Percentiles rank a stretch among this genome's conserved stretches.
phyloP scores from a whole-genome alignment of 2,329 filamentous ascomycete species.

The Fusarium subglutinans region DNA sequence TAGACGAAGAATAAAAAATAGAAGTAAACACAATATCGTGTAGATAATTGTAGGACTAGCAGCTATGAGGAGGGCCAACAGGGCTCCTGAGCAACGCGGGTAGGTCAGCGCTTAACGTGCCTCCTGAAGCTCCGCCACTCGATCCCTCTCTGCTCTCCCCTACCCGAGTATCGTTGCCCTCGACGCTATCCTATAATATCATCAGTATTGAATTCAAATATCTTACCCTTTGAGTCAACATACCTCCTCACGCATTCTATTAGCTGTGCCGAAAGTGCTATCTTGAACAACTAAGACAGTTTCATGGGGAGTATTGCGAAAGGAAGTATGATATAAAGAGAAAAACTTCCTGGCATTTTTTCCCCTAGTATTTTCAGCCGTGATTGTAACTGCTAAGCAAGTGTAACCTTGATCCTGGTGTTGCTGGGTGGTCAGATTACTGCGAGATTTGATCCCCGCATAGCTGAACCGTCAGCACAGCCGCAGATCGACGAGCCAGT shows the following conservation, averaged over 20 bases:
- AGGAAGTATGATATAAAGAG: too few species aligned
- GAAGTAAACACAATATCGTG: background rate
- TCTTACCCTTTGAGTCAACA: fast-evolving
- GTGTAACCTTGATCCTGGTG: background rate
- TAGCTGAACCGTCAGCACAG: background rate
- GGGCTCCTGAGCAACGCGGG: background rate
- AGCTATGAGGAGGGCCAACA: background rate
- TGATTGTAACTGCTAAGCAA: background rate
- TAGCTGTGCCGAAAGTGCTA: fast-evolving
- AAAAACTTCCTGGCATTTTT: fast-evolving
- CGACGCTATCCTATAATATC: background rate
- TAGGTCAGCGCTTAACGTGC: background rate
- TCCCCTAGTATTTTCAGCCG: background rate
- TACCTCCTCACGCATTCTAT: background rate
- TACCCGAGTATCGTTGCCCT: background rate
- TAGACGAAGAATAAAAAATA: background rate
- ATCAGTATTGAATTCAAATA: fast-evolving
- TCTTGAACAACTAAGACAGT: background rate
- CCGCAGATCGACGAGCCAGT: background rate
- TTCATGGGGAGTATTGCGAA: fast-evolving
- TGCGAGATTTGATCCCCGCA: background rate
- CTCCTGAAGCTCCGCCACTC: background rate
- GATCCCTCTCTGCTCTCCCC: background rate
- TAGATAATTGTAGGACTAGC: background rate
- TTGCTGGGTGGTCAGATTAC: background rate